Conservation (phyloP, 2,329 filamentous ascomycete species). For the Fusarium coicis region DNA sequence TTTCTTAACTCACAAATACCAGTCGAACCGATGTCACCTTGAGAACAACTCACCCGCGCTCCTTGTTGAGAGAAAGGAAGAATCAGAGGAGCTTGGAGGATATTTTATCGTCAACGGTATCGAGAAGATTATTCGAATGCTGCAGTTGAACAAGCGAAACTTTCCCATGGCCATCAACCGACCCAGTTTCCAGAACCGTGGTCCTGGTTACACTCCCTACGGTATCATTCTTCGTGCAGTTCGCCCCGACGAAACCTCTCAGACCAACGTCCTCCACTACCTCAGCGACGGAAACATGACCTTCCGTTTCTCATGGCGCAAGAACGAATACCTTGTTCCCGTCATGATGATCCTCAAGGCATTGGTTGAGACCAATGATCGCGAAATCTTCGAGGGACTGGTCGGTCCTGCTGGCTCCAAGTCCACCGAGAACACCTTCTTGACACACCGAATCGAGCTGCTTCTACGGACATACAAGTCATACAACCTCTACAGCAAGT, state of each 20-base stretch:
- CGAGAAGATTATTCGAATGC: slow-evolving; percentile 93
- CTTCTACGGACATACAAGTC: slow-evolving; percentile 92
- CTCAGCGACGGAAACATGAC: slow-evolving; percentile 95
- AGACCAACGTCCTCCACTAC: slow-evolving; percentile 97
- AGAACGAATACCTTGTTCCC: slow-evolving; percentile 95
- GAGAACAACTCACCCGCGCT: slow-evolving; percentile 84
- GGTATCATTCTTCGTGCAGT: slow-evolving; percentile 93
- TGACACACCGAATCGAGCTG: slow-evolving; percentile 93
- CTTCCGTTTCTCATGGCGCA: slow-evolving; percentile 97
- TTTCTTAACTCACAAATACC: slow-evolving; percentile 29
- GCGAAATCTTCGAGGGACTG: slow-evolving; percentile 94
- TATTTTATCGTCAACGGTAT: slow-evolving; percentile 99
- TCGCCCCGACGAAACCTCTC: slow-evolving; percentile 95
- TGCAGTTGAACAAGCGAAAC: slow-evolving; percentile 90
- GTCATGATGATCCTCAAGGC: slow-evolving; percentile 98
- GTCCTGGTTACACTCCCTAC: slow-evolving; percentile 85
- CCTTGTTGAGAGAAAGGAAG: slow-evolving; percentile 89
- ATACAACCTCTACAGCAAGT: slow-evolving; percentile 84
- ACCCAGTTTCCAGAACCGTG: slow-evolving; percentile 88
- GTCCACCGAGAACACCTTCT: slow-evolving; percentile 86
- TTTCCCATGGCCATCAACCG: slow-evolving; percentile 95
- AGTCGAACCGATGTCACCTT: slow-evolving; percentile 92
- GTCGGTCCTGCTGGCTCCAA: slow-evolving; percentile 82
- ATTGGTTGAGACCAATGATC: slow-evolving; percentile 93
- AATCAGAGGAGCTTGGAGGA: slow-evolving; percentile 94